Base-by-base conservation (phyloP, 1,139 yeast species). In the Yamadazyma diddensiae region DNA sequence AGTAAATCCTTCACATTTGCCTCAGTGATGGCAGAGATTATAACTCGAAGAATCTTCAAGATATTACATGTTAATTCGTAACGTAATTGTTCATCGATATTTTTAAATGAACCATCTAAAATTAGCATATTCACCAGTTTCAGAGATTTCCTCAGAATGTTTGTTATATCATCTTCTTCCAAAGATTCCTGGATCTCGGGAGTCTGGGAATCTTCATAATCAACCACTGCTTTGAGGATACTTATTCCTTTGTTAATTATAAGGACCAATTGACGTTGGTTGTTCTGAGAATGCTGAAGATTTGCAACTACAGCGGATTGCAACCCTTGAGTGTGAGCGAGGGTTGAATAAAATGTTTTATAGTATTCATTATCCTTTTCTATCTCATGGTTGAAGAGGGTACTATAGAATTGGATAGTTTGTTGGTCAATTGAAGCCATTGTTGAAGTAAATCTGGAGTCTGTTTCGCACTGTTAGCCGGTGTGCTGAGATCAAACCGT, bases 161-260 rank as follows among this genome's bases (percentile, higher is more conserved):
- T 50, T 16, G 65, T 60, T 20, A 61, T 55, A 38, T 60, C 66
- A 16, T 55, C 65, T 22, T 60, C 61, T 24, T 55, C 60, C 14
- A 28, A 15, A 13, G 13, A 20, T 8, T 17, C 12, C 8, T 15
- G 19, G 15, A 14, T 13, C 3, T 15, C 8, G 6, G 6, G 14
- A 5, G 22, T 8, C 15, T 4, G 7, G 6, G n/a, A 6, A 8
- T 21, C 24, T 9, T 12, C 18, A 20, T 30, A 47, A 18, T 38
- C 39, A 26, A 39, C 39, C 8, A 50, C 48, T 26, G 47, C 47
- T 7, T 35, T 37, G 25, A 42, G 38, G 3, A 59, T 36, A 16
- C 28, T 33, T 4, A 54, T 29, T 0, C 67, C 67, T 13, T 44
- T 32, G 12, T 34, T 33, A 15, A 57, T 45, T 11, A 60, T 31